Percentiles rank a stretch among this genome's conserved stretches.
Evolutionary conservation across 345 rosid species (phyloP).

Genomic region (Durio zibethinus): DNA sequence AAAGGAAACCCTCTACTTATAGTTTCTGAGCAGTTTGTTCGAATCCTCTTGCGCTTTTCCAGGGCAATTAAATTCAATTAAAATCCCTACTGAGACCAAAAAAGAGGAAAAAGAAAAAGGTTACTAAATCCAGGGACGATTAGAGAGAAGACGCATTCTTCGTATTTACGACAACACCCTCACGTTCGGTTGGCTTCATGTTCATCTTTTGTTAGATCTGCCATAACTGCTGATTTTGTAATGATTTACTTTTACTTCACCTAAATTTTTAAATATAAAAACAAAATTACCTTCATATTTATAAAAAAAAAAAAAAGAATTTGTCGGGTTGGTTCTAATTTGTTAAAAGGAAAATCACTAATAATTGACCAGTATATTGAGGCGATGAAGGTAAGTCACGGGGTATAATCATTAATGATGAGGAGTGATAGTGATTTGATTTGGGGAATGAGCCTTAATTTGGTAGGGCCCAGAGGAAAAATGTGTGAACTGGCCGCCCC

Average conservation of each 20-base stretch:
- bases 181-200: constrained; percentile 26
- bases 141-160: neutral
- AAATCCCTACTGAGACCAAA: too few relatives aligned
- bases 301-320: too few relatives aligned
- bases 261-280: too few relatives aligned
- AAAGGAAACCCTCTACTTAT: constrained; percentile 34
- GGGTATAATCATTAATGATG: neutral
- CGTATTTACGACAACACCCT: constrained; percentile 36
- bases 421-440: neutral
- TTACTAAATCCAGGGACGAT: neutral
- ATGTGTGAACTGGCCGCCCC: neutral
- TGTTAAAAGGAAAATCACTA: too few relatives aligned
- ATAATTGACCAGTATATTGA: too few relatives aligned
- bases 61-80: constrained; percentile 5
- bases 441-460: neutral
- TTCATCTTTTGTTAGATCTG: neutral
- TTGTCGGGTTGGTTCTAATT: too few relatives aligned
- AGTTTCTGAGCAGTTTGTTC: neutral
- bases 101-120: neutral
- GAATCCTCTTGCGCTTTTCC: neutral
- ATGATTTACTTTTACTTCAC: neutral
- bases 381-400: neutral
- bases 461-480: neutral
- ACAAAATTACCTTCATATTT: too few relatives aligned
- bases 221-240: too few relatives aligned